Percentiles rank a stretch among this genome's conserved stretches.
phyloP scores from a whole-genome alignment of 106 monocot genomes.

The Iris macrosiphon region DNA sequence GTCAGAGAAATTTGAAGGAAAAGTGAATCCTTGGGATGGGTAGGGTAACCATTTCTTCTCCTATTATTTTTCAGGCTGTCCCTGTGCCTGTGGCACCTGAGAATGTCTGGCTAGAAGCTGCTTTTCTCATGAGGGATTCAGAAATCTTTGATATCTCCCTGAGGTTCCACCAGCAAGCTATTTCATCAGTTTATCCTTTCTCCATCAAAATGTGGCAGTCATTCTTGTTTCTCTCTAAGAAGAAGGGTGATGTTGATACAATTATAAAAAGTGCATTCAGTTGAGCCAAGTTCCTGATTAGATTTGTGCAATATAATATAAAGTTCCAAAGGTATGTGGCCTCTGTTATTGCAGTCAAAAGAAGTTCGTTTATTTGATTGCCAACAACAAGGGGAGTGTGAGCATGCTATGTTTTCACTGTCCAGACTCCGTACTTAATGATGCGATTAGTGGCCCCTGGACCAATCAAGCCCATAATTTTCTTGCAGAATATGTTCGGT shows the following conservation, averaged over 20 bases:
- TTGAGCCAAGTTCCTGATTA: constrained; percentile 7
- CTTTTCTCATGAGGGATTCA: constrained; percentile 21
- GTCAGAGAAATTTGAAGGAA: no score
- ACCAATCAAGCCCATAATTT: neutral
- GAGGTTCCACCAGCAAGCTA: constrained; percentile 55
- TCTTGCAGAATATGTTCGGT: neutral
- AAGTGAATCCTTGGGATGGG: no score
- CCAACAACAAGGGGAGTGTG: no score
- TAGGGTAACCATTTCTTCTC: no score
- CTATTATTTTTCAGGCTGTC: constrained; percentile 52
- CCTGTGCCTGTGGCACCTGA: constrained; percentile 89
- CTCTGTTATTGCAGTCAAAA: neutral
- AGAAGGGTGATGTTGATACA: constrained; percentile 14
- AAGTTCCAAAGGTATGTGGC: neutral
- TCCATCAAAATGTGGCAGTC: constrained; percentile 77
- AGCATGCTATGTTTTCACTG: no score
- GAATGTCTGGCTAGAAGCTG: constrained; percentile 54
- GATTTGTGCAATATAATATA: neutral
- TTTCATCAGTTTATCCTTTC: constrained; percentile 81
- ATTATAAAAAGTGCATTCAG: constrained; percentile 57
- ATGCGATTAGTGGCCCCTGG: neutral
- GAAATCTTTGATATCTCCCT: constrained; percentile 27
- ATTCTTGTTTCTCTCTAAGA: constrained; percentile 28
- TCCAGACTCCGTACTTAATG: neutral
- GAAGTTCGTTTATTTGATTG: no score